Percentiles rank a stretch among this genome's conserved stretches.
Conservation (phyloP, 176 grass and related monocot genomes). For the Chrysopogon serrulatus region DNA sequence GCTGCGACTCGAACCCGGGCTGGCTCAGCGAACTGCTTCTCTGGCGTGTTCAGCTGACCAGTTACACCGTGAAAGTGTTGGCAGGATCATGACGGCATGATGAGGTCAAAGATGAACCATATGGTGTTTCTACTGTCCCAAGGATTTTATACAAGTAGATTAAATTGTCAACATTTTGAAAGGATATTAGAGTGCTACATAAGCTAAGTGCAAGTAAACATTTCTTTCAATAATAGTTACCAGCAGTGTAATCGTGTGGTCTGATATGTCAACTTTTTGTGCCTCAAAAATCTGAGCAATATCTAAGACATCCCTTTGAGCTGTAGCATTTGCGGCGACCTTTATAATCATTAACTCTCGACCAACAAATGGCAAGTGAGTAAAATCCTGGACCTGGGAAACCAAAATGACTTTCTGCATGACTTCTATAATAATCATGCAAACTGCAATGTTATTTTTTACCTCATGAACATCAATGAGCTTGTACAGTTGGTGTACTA, state of each 20-base stretch:
- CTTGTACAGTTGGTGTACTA: constrained; percentile 69
- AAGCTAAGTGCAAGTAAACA: background rate
- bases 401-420: background rate
- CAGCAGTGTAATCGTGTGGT: constrained; percentile 78
- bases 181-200: background rate
- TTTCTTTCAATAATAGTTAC: constrained; percentile 20
- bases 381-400: constrained; percentile 67
- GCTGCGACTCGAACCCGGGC: no score
- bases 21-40: no score
- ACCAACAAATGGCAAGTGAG: constrained; percentile 56
- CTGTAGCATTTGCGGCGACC: constrained; percentile 59
- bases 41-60: no score
- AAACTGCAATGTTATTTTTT: background rate
- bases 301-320: constrained; percentile 60
- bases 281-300: constrained; percentile 73
- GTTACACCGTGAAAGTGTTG: no score
- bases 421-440: background rate
- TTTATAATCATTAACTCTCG: constrained; percentile 86
- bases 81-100: background rate
- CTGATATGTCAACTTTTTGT: constrained; percentile 67
- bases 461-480: constrained; percentile 75
- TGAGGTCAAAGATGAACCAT: background rate
- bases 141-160: background rate
- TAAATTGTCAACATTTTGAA: background rate
- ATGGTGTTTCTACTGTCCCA: background rate